Evolutionary conservation across 192 early-diverging fungal species (phyloP).

Genomic region (Allomyces javanicus): DNA sequence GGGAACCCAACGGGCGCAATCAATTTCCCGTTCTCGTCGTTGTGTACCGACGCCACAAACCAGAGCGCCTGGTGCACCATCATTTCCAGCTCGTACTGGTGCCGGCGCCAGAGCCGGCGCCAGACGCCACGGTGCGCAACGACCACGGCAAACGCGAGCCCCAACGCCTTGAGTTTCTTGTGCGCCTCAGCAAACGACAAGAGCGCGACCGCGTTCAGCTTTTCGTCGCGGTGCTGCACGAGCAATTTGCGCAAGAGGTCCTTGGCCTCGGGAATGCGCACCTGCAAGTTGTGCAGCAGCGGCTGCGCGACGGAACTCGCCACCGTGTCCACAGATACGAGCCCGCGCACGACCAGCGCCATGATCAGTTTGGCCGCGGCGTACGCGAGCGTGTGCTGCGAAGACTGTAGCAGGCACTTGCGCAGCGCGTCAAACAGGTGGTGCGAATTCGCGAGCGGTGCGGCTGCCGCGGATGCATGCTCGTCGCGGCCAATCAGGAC

Average conservation of each 20-base stretch:
- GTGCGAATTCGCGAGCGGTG: background rate
- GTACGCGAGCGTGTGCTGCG: background rate
- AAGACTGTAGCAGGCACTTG: background rate
- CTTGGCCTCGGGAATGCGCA: background rate
- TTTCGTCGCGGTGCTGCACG: background rate
- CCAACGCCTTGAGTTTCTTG: background rate
- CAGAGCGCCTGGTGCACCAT: background rate
- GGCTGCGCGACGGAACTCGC: background rate
- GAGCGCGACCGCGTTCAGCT: background rate
- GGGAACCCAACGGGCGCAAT: background rate
- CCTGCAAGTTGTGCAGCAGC: background rate
- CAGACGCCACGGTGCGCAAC: background rate
- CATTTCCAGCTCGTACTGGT: background rate
- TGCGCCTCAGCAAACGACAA: background rate
- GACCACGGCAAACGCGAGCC: background rate
- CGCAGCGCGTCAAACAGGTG: background rate
- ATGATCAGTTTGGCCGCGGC: background rate
- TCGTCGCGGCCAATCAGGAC: background rate
- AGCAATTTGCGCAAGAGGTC: background rate
- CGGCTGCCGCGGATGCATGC: background rate
- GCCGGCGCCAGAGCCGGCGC: background rate
- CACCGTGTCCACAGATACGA: background rate
- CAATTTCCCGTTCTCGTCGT: background rate
- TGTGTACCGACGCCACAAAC: background rate
- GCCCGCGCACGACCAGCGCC: background rate